phyloP scores from a whole-genome alignment of 768 basidiomycete genomes.

The Rhodotorula taiwanensis region DNA sequence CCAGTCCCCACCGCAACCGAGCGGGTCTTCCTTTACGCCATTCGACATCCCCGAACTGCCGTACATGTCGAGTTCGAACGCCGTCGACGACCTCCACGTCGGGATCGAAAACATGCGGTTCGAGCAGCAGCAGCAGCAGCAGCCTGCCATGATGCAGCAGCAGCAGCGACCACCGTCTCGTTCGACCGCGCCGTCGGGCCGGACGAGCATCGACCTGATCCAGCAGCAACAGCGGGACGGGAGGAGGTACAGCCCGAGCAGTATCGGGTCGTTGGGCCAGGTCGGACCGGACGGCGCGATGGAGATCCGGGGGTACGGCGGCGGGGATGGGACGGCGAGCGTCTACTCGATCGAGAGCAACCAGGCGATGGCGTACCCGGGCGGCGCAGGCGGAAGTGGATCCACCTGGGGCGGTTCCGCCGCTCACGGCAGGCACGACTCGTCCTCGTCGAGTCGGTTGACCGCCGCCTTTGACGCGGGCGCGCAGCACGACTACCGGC shows the following conservation, averaged over 20 bases:
- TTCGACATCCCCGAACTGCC: slow-evolving; percentile 24
- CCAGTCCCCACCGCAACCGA: background rate
- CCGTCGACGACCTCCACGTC: slow-evolving; percentile 34
- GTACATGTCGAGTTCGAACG: slow-evolving; percentile 10
- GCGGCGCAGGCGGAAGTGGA: background rate
- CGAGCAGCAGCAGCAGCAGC: slow-evolving; percentile 10
- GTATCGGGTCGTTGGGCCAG: background rate
- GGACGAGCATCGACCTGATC: background rate
- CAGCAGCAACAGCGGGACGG: background rate
- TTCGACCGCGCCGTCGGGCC: no score
- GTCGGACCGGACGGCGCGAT: slow-evolving; percentile 33
- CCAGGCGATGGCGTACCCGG: background rate
- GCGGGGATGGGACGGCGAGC: slow-evolving; percentile 19
- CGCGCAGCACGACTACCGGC: background rate
- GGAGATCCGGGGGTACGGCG: slow-evolving; percentile 22
- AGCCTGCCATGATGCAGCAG: background rate
- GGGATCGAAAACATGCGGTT: slow-evolving; percentile 35
- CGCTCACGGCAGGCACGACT: background rate
- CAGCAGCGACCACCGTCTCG: background rate
- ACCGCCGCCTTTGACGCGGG: background rate
- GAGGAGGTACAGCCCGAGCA: slow-evolving; percentile 15
- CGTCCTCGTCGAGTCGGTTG: background rate
- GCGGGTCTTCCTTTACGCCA: slow-evolving; percentile 10
- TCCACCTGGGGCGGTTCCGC: background rate
- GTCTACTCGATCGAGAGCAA: slow-evolving; percentile 32